Percentiles rank a stretch among this genome's conserved stretches.
Conservation (phyloP, 2,329 filamentous ascomycete species). For the Arthrinium puccinioides region DNA sequence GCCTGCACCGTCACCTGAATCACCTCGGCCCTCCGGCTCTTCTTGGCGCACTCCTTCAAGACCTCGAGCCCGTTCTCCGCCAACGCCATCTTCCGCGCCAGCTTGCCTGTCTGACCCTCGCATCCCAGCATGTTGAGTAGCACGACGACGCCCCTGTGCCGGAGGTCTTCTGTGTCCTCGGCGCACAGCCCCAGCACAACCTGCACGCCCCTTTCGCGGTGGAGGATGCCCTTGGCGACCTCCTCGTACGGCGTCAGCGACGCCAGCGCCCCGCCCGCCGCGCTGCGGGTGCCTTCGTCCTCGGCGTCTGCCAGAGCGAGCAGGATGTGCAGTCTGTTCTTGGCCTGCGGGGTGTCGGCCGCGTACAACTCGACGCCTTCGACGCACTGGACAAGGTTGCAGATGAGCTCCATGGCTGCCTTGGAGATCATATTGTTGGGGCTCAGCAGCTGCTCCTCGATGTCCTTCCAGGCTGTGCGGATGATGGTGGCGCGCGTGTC, state of each 20-base stretch:
- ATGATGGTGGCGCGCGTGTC: constrained; percentile 63
- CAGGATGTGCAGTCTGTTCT: constrained; percentile 71
- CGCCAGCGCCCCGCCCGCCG: constrained; percentile 82
- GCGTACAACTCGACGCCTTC: constrained; percentile 63
- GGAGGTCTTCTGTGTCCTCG: constrained; percentile 63
- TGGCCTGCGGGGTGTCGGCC: constrained; percentile 58
- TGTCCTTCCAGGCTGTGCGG: constrained; percentile 61
- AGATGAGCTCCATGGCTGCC: constrained; percentile 81
- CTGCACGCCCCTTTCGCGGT: constrained; percentile 63
- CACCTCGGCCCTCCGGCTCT: constrained; percentile 61
- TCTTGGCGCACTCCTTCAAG: constrained; percentile 63
- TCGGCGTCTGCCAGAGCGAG: constrained; percentile 84
- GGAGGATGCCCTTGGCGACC: constrained; percentile 64
- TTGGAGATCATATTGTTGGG: constrained; percentile 70
- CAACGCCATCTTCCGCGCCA: constrained; percentile 53
- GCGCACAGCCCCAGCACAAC: constrained; percentile 75
- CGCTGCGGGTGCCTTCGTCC: constrained; percentile 69
- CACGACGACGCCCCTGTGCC: constrained; percentile 68
- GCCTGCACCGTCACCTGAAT: constrained; percentile 65
- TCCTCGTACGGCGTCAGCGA: constrained; percentile 73
- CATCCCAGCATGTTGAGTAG: constrained; percentile 65
- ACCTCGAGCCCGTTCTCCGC: constrained; percentile 57
- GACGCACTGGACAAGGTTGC: constrained; percentile 73
- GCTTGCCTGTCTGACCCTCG: constrained; percentile 57
- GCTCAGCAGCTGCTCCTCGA: constrained; percentile 79